These are phyloP conservation scores for Leishmania tarentolae DNA, from an alignment of 208 protist genomes.

Conservation along the genomic window DNA sequence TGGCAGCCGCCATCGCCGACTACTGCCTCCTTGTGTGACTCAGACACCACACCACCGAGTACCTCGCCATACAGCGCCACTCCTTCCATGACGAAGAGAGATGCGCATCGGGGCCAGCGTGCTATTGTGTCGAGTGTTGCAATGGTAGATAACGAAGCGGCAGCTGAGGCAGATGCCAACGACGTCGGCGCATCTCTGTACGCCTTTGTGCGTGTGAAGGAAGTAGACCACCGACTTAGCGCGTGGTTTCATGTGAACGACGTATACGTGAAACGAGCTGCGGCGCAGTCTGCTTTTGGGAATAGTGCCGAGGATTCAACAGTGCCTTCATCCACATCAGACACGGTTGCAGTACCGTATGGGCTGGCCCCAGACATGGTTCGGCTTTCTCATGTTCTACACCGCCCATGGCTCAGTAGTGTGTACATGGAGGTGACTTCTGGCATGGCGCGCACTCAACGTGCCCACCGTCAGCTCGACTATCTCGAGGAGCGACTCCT, in stretches of 20 bases:
- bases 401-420: slow-evolving; percentile 42
- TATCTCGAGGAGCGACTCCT: slow-evolving; percentile 87
- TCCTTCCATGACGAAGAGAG: background rate
- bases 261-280: slow-evolving; percentile 55
- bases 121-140: background rate
- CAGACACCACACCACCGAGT: background rate
- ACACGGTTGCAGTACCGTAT: slow-evolving; percentile 1
- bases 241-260: slow-evolving; percentile 67
- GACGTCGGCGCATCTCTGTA: slow-evolving; percentile 32
- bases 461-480: slow-evolving; percentile 60
- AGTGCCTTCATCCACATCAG: background rate
- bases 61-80: background rate
- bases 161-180: background rate
- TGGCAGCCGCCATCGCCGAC: slow-evolving; percentile 35
- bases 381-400: slow-evolving; percentile 14
- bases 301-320: background rate
- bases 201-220: slow-evolving; percentile 81
- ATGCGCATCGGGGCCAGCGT: background rate
- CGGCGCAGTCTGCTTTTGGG: slow-evolving; percentile 1
- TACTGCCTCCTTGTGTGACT: slow-evolving; percentile 1
- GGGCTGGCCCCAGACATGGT: slow-evolving; percentile 14
- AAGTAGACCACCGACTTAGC: slow-evolving; percentile 75
- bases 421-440: slow-evolving; percentile 75
- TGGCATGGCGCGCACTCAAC: slow-evolving; percentile 75
- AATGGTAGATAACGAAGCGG: background rate